These are phyloP conservation scores for Tetragonia tetragonoides DNA, from an alignment of 148 eudicot genomes.

Conservation along the genomic window DNA sequence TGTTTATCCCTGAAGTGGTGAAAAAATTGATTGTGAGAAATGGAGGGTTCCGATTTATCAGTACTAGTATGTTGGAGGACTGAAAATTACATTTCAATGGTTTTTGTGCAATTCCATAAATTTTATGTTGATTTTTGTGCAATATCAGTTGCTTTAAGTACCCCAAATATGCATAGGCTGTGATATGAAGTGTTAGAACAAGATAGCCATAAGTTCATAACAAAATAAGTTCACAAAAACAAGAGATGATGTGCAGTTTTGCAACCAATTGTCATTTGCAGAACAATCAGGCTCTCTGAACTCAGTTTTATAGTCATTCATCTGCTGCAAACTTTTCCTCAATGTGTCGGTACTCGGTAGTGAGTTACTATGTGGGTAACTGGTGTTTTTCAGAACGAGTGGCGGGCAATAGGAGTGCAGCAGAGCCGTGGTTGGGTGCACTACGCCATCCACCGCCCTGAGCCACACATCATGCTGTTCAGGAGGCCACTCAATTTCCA, in stretches of 20 bases:
- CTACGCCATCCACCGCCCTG: conserved; percentile 85
- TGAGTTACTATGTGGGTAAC: background rate
- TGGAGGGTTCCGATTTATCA: background rate
- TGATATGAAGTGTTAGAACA: too few species aligned
- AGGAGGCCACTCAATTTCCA: conserved; percentile 86
- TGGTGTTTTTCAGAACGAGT: conserved; percentile 54
- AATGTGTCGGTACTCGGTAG: too few species aligned
- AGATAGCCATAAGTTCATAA: background rate
- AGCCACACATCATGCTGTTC: conserved; percentile 92
- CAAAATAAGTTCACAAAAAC: background rate
- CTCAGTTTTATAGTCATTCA: background rate
- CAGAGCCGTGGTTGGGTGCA: conserved; percentile 95
- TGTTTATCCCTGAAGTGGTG: background rate
- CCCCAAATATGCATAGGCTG: too few species aligned
- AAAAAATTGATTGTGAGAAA: background rate
- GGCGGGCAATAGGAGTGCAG: conserved; percentile 90
- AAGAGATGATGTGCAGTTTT: background rate
- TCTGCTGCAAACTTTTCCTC: too few species aligned
- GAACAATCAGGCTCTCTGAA: background rate
- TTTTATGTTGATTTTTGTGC: too few species aligned
- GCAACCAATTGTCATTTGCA: background rate
- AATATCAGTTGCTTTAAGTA: too few species aligned
- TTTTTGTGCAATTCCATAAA: too few species aligned
- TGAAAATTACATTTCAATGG: background rate
- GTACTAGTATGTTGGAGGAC: too few species aligned